Conservation (phyloP, 2,329 filamentous ascomycete species). For the Drechslerella dactyloides region DNA sequence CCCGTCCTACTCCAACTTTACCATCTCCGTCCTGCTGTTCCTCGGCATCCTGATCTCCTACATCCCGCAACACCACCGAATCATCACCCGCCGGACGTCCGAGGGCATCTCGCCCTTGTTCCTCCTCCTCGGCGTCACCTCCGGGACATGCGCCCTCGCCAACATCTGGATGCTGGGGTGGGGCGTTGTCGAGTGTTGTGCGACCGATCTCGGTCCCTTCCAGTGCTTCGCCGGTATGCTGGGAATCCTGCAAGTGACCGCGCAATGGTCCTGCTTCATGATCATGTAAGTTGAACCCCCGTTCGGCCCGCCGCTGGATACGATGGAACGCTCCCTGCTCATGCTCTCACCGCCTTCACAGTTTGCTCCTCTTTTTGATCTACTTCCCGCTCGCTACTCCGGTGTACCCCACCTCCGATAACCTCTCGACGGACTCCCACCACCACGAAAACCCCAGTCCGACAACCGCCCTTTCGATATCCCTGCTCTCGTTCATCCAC, state of each 20-base stretch:
- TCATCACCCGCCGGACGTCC: slow-evolving; percentile 81
- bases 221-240: slow-evolving; percentile 85
- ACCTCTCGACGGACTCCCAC: slow-evolving; percentile 57
- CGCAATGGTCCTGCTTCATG: slow-evolving; percentile 90
- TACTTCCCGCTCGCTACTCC: slow-evolving; percentile 78
- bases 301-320: background rate
- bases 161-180: slow-evolving; percentile 90
- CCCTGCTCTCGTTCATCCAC: slow-evolving; percentile 74
- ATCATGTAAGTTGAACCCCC: slow-evolving; percentile 72
- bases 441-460: slow-evolving; percentile 66
- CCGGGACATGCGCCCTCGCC: slow-evolving; percentile 83
- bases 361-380: slow-evolving; percentile 88
- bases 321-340: background rate
- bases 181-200: slow-evolving; percentile 86
- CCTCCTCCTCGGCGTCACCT: slow-evolving; percentile 89
- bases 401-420: slow-evolving; percentile 57
- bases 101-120: slow-evolving; percentile 97
- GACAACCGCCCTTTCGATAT: slow-evolving; percentile 79
- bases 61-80: slow-evolving; percentile 90
- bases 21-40: slow-evolving; percentile 69
- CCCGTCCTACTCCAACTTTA: slow-evolving; percentile 46
- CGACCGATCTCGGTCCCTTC: slow-evolving; percentile 74
- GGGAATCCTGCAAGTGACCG: slow-evolving; percentile 86
- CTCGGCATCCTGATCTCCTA: slow-evolving; percentile 91
- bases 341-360: slow-evolving; percentile 58